Conservation (phyloP, 2,329 filamentous ascomycete genomes). For the Cucurbitaria berberidis region DNA sequence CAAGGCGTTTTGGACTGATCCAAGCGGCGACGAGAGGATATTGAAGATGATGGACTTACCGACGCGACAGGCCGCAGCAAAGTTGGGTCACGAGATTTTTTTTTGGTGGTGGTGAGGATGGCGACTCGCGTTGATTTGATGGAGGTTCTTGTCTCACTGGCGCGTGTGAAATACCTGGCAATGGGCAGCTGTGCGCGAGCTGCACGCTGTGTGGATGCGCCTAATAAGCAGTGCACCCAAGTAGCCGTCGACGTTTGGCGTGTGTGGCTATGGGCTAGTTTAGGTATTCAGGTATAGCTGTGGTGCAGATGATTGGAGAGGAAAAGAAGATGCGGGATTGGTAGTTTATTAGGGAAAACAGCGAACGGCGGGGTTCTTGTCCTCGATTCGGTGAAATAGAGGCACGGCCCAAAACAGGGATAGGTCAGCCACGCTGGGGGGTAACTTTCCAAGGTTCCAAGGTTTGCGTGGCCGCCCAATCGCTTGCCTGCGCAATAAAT, state of each 20-base stretch:
- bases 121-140: constrained; percentile 34
- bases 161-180: constrained; percentile 16
- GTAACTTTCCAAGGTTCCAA: too few relatives aligned
- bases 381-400: constrained; percentile 14
- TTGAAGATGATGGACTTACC: constrained; percentile 40
- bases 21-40: constrained; percentile 16
- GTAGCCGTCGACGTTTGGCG: constrained; percentile 20
- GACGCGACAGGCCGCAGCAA: constrained; percentile 41
- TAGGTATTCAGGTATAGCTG: constrained; percentile 18
- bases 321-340: constrained; percentile 34
- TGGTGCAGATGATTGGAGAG: constrained; percentile 37
- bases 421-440: constrained; percentile 17
- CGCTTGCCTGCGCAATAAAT: too few relatives aligned
- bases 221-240: constrained; percentile 19
- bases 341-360: constrained; percentile 30
- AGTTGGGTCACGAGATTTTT: constrained; percentile 44
- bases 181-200: constrained; percentile 12
- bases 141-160: constrained; percentile 25
- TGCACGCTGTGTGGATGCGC: constrained; percentile 23
- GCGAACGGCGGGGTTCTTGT: constrained; percentile 25
- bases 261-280: constrained; percentile 23
- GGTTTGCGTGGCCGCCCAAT: constrained; percentile 1
- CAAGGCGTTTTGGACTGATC: constrained; percentile 1
- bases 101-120: constrained; percentile 33
- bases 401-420: constrained; percentile 20